Base-by-base conservation (phyloP, 257 asterid species). In the Coffea eugenioides region DNA sequence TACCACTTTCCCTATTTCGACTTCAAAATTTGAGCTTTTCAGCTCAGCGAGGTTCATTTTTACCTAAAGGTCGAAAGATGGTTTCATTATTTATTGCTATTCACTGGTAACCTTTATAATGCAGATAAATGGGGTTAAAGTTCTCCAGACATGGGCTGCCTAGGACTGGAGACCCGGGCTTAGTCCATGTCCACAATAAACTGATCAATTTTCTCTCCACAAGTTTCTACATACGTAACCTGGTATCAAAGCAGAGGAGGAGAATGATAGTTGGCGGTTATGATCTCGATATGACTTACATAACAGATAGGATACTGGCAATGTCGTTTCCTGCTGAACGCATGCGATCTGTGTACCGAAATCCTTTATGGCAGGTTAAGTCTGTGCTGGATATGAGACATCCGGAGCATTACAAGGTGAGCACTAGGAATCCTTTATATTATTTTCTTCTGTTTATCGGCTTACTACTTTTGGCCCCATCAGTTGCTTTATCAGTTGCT, bases 321-420 rank as follows among this genome's bases (percentile, higher is more conserved):
- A 92, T 93, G 97, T 92, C 98, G 5, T 93, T 92, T 77, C 98
- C 98, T 54, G 92, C 97, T 0, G 94, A 93, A 79, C 90, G 86
- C 71, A 87, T 93, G 91, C 90, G 93, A 2, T 94, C 97, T 73
- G 67, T 93, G 88, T 93, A 88, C 56, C 94, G 98, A 18, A 93
- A 93, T 78, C 97, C 98, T 56, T 75, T 93, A 67, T 92, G 98
- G 98, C 97, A 93, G 88, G 98, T 93, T 20, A 90, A 93, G 83
- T 88, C 91, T 23, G 96, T 85, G 4, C 81, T 93, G 57, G 98
- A 93, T 74, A 89, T 87, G 97, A 87, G 90, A 79, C 98, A 93
- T 72, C 86, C 66, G 1, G 96, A 84, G 27, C 92, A 90, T 64
- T 93, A 93, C 57, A 93, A 93, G 98, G 95, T 90, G n/a, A 41